Evolutionary conservation across 176 grass and related monocot genomes (phyloP).

Genomic region (Alopecurus myosuroides): DNA sequence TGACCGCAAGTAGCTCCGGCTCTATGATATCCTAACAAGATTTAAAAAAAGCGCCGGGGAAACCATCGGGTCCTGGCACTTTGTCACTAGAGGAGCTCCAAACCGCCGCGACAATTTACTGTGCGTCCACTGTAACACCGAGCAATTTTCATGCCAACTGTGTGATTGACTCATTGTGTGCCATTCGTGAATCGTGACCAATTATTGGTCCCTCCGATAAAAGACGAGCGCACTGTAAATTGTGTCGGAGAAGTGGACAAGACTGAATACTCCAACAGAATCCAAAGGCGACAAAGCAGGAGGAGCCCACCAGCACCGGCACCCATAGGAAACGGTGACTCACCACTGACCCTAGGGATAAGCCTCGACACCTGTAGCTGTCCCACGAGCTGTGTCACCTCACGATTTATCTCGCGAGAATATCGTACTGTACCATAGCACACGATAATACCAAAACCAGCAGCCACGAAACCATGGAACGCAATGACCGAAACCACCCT

Average conservation of each 20-base stretch:
- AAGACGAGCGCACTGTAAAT: no score
- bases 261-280: not conserved
- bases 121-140: no score
- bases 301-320: not conserved
- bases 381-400: constrained; percentile 14
- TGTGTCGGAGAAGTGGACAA: not conserved
- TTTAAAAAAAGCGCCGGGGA: no score
- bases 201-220: no score
- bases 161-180: no score
- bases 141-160: no score
- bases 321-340: constrained; percentile 17
- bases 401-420: not conserved
- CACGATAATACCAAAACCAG: constrained; percentile 15
- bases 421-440: not conserved
- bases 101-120: no score
- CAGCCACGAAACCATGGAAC: constrained; percentile 6
- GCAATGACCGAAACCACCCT: constrained; percentile 27
- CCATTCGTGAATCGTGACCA: no score
- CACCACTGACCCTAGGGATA: constrained; percentile 27
- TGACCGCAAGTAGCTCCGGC: no score
- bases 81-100: no score
- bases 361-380: constrained; percentile 24
- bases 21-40: no score
- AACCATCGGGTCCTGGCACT: no score
- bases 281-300: constrained; percentile 23